These are phyloP conservation scores for Rhizophora mangle DNA, from an alignment of 345 rosid species.

Conservation along the genomic window DNA sequence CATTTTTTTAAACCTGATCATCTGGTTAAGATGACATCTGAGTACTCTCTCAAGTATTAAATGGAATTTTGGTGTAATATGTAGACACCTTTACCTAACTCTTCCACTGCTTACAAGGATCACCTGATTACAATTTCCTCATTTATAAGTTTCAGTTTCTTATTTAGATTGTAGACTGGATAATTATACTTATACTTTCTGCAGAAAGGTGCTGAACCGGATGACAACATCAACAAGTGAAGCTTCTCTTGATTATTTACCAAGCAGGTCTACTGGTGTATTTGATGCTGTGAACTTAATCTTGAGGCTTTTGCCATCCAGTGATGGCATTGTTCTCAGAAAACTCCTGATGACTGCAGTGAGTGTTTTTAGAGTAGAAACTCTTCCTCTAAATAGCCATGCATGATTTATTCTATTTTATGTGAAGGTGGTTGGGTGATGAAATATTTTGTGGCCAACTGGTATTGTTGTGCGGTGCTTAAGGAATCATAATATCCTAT, in stretches of 20 bases:
- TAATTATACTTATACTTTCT: constrained; percentile 28
- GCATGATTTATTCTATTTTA: no score
- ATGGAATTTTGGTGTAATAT: no score
- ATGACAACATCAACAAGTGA: constrained; percentile 33
- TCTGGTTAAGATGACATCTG: not conserved
- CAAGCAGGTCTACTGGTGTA: constrained; percentile 36
- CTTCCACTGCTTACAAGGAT: no score
- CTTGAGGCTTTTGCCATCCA: constrained; percentile 66
- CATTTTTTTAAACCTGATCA: not conserved
- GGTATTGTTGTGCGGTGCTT: not conserved
- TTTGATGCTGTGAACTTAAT: constrained; percentile 49
- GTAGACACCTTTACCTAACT: no score
- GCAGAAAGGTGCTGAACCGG: constrained; percentile 52
- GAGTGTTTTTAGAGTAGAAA: constrained; percentile 33
- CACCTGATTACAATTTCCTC: no score
- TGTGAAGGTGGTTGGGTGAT: no score
- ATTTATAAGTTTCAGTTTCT: no score
- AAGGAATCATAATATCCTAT: not conserved
- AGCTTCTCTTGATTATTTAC: constrained; percentile 34
- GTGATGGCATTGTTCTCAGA: constrained; percentile 73
- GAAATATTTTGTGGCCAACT: not conserved
- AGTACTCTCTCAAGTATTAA: no score
- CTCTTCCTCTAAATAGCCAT: not conserved
- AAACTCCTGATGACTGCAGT: constrained; percentile 90
- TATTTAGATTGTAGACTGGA: no score